Conservation (phyloP, 1,284 basidiomycete species). For the Pulveroboletus sp. region DNA sequence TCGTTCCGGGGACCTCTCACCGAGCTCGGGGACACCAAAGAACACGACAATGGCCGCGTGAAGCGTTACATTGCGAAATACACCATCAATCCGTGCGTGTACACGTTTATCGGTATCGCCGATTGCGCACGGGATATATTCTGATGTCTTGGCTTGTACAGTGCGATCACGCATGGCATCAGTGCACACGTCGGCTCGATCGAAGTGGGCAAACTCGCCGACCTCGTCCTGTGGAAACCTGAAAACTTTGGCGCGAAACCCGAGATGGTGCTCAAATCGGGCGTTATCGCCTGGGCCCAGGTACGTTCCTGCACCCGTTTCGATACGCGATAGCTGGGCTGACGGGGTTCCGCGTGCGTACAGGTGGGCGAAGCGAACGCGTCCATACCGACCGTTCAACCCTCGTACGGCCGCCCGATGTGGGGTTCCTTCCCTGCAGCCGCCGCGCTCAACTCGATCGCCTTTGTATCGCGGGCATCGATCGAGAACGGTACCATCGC, state of each 20-base stretch:
- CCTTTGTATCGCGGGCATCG: constrained; percentile 84
- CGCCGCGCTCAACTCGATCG: constrained; percentile 78
- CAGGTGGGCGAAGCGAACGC: constrained; percentile 94
- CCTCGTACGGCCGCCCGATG: constrained; percentile 84
- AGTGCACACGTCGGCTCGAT: constrained; percentile 87
- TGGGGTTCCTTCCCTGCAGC: constrained; percentile 79
- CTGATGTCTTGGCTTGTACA: constrained; percentile 34
- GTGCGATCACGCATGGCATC: constrained; percentile 93
- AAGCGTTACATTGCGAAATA: constrained; percentile 97
- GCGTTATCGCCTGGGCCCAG: constrained; percentile 89
- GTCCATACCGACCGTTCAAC: constrained; percentile 93
- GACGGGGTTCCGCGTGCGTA: not conserved
- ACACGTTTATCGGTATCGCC: not conserved
- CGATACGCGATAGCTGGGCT: not conserved
- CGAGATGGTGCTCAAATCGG: constrained; percentile 92
- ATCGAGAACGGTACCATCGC: constrained; percentile 63
- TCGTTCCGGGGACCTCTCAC: constrained; percentile 71
- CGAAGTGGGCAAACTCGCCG: constrained; percentile 81
- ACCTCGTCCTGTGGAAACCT: constrained; percentile 93
- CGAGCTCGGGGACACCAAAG: constrained; percentile 61
- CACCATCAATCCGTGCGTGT: constrained; percentile 92
- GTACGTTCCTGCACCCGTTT: constrained; percentile 42
- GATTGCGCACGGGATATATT: not conserved
- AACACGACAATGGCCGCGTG: constrained; percentile 90
- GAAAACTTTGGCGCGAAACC: constrained; percentile 91